Conservation (phyloP, 345 rosid species). For the Syzygium jambos region DNA sequence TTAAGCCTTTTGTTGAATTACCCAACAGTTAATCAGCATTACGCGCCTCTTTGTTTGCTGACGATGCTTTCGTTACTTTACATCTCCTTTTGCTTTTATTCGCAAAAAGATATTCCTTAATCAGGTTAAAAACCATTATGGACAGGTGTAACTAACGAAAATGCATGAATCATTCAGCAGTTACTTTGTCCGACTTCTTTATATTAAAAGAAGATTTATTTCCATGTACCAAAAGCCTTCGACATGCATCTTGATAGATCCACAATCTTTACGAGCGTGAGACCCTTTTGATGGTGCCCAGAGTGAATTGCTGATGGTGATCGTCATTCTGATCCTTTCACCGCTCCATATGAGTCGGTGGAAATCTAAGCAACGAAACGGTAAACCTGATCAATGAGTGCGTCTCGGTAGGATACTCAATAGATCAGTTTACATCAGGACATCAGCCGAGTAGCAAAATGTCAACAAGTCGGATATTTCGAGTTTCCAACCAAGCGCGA, state of each 20-base stretch:
- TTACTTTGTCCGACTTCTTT: neutral
- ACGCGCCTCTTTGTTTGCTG: neutral
- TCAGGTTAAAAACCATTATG: neutral
- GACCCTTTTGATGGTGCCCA: neutral
- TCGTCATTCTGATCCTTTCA: accelerated
- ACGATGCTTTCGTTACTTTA: neutral
- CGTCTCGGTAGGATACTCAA: accelerated
- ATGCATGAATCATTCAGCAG: neutral
- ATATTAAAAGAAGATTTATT: too few species aligned
- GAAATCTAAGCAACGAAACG: accelerated
- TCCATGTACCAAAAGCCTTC: neutral
- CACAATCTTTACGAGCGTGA: accelerated
- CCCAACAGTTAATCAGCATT: neutral
- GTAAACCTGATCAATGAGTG: accelerated
- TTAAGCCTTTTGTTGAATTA: neutral
- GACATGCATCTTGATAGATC: accelerated
- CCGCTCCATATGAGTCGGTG: accelerated
- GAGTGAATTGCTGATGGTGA: accelerated
- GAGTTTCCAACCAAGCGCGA: neutral
- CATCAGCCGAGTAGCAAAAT: too few species aligned
- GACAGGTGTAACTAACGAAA: neutral
- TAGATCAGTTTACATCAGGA: neutral
- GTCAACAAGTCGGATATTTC: neutral
- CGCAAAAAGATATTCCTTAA: neutral
- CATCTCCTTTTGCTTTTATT: neutral